Evolutionary conservation across 768 basidiomycete species (phyloP).

Genomic region (Cubamyces lactineus): DNA sequence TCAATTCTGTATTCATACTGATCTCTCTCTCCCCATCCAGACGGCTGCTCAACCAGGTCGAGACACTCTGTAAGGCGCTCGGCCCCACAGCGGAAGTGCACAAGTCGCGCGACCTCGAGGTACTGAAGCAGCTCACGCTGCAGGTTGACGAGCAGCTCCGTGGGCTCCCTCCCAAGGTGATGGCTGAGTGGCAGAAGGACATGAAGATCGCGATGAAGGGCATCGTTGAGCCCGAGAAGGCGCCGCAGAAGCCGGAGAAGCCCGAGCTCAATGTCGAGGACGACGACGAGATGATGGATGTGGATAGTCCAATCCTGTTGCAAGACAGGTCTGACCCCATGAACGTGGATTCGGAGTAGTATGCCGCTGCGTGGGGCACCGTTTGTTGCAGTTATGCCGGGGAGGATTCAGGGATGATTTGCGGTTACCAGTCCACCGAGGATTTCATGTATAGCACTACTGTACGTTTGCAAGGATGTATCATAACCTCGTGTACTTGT

Average conservation of each 20-base stretch:
- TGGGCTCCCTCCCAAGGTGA: constrained; percentile 3
- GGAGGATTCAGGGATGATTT: too few species aligned
- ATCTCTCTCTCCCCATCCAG: not conserved
- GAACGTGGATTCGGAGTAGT: not conserved
- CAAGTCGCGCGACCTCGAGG: constrained; percentile 15
- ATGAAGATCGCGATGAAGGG: constrained; percentile 26
- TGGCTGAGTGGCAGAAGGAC: constrained; percentile 19
- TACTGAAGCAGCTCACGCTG: constrained; percentile 16
- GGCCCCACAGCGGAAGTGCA: constrained; percentile 24
- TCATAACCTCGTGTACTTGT: too few species aligned
- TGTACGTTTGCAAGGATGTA: not conserved
- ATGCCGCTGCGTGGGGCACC: too few species aligned
- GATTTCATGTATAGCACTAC: not conserved
- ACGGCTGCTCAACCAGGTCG: constrained; percentile 9
- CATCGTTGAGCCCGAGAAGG: constrained; percentile 25
- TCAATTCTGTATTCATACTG: not conserved
- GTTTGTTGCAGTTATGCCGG: too few species aligned
- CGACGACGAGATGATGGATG: not conserved
- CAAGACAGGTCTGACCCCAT: not conserved
- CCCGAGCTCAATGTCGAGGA: constrained; percentile 11
- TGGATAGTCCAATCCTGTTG: too few species aligned
- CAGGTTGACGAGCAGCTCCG: constrained; percentile 24
- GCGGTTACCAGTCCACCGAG: too few species aligned
- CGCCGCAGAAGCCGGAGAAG: constrained; percentile 16
- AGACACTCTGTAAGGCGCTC: constrained; percentile 24